A percentile compares a stretch with the other conserved stretches of the same genome.
phyloP scores from a whole-genome alignment of 169 alveolate species.

The Plasmodium knowlesi region DNA sequence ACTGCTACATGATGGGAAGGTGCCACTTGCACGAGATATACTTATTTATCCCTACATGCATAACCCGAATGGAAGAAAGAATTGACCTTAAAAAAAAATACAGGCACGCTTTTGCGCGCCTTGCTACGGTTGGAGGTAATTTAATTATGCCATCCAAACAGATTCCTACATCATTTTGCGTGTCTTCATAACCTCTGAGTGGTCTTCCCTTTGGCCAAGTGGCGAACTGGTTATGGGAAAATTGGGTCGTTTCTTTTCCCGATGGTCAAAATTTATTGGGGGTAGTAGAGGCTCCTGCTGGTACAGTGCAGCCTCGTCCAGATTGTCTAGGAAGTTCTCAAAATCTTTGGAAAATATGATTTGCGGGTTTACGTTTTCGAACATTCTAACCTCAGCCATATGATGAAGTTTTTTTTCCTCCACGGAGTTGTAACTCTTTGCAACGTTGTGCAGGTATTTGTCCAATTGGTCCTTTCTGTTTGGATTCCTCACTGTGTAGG shows the following conservation, averaged over 20 bases:
- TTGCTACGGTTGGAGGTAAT: not conserved
- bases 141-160: not conserved
- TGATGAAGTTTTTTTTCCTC: not conserved
- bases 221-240: not conserved
- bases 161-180: not conserved
- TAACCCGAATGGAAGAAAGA: not conserved
- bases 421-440: slow-evolving; percentile 1
- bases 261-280: not conserved
- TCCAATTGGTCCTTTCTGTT: not conserved
- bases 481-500: not conserved
- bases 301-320: slow-evolving; percentile 39
- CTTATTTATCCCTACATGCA: not conserved
- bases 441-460: not conserved
- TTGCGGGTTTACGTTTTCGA: slow-evolving; percentile 27
- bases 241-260: slow-evolving; percentile 50
- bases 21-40: not conserved
- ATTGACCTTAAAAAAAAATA: not conserved
- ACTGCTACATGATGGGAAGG: not conserved
- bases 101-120: not conserved
- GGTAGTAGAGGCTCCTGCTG: not conserved
- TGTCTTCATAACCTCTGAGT: not conserved
- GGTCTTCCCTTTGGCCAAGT: not conserved
- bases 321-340: slow-evolving; percentile 58
- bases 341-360: slow-evolving; percentile 54
- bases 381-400: not conserved